Conservation (phyloP, 1,284 basidiomycete species). For the Leccinum subrobustum region DNA sequence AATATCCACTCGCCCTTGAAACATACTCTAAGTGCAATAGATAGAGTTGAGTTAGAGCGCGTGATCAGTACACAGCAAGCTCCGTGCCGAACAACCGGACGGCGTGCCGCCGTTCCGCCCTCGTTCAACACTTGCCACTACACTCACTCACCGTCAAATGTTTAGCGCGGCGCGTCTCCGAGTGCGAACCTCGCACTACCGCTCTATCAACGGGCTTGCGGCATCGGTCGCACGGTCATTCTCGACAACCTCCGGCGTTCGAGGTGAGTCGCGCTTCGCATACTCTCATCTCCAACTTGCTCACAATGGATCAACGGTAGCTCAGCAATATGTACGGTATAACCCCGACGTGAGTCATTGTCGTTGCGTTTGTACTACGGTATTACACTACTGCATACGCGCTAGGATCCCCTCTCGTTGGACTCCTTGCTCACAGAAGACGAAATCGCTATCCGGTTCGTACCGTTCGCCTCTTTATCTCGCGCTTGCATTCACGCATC, state of each 20-base stretch:
- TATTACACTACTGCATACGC: constrained; percentile 1
- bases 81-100: constrained; percentile 19
- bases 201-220: constrained; percentile 10
- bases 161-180: constrained; percentile 2
- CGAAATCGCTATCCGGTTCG: constrained; percentile 84
- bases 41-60: background rate
- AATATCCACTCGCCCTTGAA: background rate
- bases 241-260: constrained; percentile 18
- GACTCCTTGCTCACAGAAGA: constrained; percentile 86
- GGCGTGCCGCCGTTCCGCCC: background rate
- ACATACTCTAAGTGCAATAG: background rate
- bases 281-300: background rate
- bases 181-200: constrained; percentile 3
- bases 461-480: background rate
- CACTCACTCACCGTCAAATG: background rate
- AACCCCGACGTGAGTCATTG: constrained; percentile 24
- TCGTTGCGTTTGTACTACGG: constrained; percentile 17
- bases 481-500: constrained; percentile 2
- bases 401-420: constrained; percentile 74
- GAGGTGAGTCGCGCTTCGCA: constrained; percentile 15
- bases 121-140: background rate
- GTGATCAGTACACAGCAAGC: background rate
- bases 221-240: constrained; percentile 18
- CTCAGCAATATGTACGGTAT: constrained; percentile 23
- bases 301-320: constrained; percentile 12